Evolutionary conservation across 2,329 filamentous ascomycete genomes (phyloP).

Genomic region (Claviceps cyperi): DNA sequence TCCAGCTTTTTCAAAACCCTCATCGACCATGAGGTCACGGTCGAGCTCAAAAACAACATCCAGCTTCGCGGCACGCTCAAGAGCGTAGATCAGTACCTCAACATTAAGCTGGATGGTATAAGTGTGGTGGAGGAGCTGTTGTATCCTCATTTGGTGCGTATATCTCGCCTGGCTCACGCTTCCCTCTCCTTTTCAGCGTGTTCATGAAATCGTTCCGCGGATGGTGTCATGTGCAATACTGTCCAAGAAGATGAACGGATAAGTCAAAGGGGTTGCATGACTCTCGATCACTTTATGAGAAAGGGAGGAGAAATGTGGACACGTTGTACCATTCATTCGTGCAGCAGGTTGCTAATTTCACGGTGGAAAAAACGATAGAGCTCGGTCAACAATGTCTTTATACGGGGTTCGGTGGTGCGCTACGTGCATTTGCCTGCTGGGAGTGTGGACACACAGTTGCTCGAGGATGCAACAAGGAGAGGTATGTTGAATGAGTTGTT

Average conservation of each 20-base stretch:
- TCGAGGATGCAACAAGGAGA: conserved; percentile 85
- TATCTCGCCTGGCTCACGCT: not conserved
- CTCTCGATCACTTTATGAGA: too few relatives aligned
- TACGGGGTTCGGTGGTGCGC: conserved; percentile 79
- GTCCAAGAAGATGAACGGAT: too few relatives aligned
- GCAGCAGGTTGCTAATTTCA: not conserved
- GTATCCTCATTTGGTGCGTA: conserved; percentile 73
- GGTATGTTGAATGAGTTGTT: conserved; percentile 33
- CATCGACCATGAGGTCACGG: conserved; percentile 91
- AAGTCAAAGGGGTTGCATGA: too few relatives aligned
- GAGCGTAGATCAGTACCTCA: conserved; percentile 96
- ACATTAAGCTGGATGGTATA: conserved; percentile 97
- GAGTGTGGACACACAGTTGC: conserved; percentile 69
- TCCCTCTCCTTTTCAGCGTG: too few relatives aligned
- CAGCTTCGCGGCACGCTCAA: conserved; percentile 91
- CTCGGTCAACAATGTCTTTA: conserved; percentile 91
- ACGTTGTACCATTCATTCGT: too few relatives aligned
- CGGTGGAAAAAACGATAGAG: conserved; percentile 25
- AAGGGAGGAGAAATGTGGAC: too few relatives aligned
- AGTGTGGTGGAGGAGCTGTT: conserved; percentile 82
- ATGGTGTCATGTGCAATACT: too few relatives aligned
- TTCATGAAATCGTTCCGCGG: too few relatives aligned
- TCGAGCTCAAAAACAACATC: conserved; percentile 99
- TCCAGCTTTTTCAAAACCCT: conserved; percentile 94
- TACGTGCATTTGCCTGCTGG: conserved; percentile 78